Conservation (phyloP, 129 eudicot genomes). For the Artemisia tridentata region DNA sequence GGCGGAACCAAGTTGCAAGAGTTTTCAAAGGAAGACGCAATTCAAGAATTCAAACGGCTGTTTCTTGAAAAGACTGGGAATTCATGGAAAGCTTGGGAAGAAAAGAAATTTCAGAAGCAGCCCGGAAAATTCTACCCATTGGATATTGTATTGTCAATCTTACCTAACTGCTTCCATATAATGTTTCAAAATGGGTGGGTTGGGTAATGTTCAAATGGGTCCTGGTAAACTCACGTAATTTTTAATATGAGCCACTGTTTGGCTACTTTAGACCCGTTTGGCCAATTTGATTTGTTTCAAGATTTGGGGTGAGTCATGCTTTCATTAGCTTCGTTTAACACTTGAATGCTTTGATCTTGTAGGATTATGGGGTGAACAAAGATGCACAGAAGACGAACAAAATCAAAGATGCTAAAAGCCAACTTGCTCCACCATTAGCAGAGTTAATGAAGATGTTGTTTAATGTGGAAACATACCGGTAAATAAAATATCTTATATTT, state of each 20-base stretch:
- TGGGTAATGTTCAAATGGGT: constrained; percentile 13
- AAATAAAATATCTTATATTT: not conserved
- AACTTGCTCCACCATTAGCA: constrained; percentile 69
- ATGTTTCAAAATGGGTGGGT: constrained; percentile 18
- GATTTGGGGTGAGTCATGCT: not conserved
- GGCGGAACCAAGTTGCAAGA: constrained; percentile 75
- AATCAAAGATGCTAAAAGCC: constrained; percentile 47
- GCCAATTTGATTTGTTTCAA: not conserved
- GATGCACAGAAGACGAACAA: constrained; percentile 54
- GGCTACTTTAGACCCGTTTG: not conserved
- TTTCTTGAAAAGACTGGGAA: constrained; percentile 94
- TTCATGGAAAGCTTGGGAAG: constrained; percentile 87
- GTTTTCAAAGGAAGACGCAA: constrained; percentile 63
- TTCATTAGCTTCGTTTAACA: not conserved
- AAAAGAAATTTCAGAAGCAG: constrained; percentile 68
- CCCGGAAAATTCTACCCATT: constrained; percentile 86
- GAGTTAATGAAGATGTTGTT: constrained; percentile 96
- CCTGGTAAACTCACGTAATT: not conserved
- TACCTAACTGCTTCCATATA: not conserved
- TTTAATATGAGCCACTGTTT: not conserved
- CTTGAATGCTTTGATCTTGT: constrained; percentile 17
- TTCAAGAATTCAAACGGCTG: constrained; percentile 69
- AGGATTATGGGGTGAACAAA: constrained; percentile 96
- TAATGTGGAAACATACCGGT: constrained; percentile 95
- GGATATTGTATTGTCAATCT: constrained; percentile 65